Conservation (phyloP, 495 filamentous ascomycete species). For the Penicillium subrubescens region DNA sequence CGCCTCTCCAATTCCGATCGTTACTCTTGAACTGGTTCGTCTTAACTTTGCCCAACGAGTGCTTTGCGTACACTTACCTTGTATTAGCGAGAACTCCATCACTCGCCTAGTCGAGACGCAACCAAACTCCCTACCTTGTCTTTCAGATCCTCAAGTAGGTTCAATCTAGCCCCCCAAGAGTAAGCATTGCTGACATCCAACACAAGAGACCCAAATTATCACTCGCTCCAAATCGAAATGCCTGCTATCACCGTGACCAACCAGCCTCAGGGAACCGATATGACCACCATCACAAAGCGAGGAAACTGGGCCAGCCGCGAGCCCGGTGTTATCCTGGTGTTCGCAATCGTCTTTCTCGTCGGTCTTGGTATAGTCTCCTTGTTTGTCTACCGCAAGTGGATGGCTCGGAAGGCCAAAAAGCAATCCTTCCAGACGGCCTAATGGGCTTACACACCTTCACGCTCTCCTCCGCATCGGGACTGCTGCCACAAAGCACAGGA, state of each 20-base stretch:
- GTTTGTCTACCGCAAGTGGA: conserved; percentile 46
- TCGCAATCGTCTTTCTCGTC: conserved; percentile 54
- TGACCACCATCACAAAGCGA: conserved; percentile 35
- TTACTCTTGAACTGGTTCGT: neutral
- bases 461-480: neutral
- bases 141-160: neutral
- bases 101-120: too few relatives aligned
- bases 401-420: conserved; percentile 37
- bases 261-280: conserved; percentile 22
- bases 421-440: conserved; percentile 29
- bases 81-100: too few relatives aligned
- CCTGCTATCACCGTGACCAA: conserved; percentile 35
- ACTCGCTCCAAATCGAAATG: conserved; percentile 30
- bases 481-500: neutral
- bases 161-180: neutral
- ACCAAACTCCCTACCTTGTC: too few relatives aligned
- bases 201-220: neutral
- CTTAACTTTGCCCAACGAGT: neutral
- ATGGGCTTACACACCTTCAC: neutral
- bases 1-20: too few relatives aligned
- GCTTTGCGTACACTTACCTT: neutral
- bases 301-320: conserved; percentile 53
- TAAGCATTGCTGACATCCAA: neutral
- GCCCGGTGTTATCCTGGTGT: conserved; percentile 56
- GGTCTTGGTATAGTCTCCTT: conserved; percentile 43